phyloP scores from a whole-genome alignment of 306 rosid genomes.

The Notholithocarpus densiflorus region DNA sequence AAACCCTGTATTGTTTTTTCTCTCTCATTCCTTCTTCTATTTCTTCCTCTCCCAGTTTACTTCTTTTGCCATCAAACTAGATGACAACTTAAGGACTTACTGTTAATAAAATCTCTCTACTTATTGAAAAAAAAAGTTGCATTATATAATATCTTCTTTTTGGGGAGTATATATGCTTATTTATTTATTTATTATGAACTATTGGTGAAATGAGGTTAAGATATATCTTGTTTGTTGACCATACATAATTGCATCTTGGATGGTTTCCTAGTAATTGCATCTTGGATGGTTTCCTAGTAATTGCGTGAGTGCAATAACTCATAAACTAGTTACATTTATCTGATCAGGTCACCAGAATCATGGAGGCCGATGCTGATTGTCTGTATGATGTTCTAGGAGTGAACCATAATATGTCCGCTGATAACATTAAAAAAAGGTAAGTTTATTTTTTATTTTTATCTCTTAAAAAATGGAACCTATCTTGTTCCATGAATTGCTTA shows the following conservation, averaged over 20 bases:
- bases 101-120: background rate
- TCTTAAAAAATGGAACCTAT: background rate
- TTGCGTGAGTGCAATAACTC: conserved; percentile 17
- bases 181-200: background rate
- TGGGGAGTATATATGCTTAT: background rate
- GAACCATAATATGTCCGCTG: conserved; percentile 67
- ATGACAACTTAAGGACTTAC: background rate
- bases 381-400: conserved; percentile 85
- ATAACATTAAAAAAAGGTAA: conserved; percentile 81
- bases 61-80: background rate
- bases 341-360: conserved; percentile 81
- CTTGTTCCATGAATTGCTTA: background rate
- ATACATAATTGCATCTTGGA: background rate
- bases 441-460: conserved; percentile 5
- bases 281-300: conserved; percentile 11
- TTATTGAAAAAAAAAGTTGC: background rate
- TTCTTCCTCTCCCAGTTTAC: background rate
- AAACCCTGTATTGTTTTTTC: too few relatives aligned
- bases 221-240: background rate
- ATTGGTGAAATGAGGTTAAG: background rate
- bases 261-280: conserved; percentile 20
- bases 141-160: background rate
- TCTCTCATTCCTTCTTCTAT: background rate
- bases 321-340: conserved; percentile 9
- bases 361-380: conserved; percentile 62